These are phyloP conservation scores for Vaccinium vitisidaea DNA, from an alignment of 148 eudicot species.

Conservation along the genomic window DNA sequence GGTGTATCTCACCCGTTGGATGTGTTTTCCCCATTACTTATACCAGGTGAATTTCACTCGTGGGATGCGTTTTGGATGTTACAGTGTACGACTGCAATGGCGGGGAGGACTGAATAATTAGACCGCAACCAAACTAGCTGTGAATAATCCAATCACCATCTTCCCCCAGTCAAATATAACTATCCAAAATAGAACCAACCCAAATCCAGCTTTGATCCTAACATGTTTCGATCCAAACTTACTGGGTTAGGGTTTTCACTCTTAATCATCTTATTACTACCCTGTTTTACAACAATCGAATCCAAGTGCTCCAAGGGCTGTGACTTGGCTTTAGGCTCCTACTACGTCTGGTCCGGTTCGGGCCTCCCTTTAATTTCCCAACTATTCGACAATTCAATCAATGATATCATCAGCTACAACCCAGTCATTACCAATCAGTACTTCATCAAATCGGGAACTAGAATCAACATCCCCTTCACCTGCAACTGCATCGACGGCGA, in stretches of 20 bases:
- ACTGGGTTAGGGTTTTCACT: not conserved
- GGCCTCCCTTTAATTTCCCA: slow-evolving; percentile 29
- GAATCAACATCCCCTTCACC: slow-evolving; percentile 56
- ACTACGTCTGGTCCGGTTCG: slow-evolving; percentile 26
- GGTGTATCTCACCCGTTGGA: no score
- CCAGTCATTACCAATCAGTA: slow-evolving; percentile 32
- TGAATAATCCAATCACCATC: no score
- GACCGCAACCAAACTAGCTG: no score
- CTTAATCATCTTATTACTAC: not conserved
- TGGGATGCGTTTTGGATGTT: no score
- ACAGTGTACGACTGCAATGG: no score
- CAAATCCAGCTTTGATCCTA: not conserved
- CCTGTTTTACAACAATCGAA: slow-evolving; percentile 16
- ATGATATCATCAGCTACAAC: slow-evolving; percentile 39
- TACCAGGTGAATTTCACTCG: no score
- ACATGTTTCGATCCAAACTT: not conserved
- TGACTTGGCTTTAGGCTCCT: slow-evolving; percentile 58
- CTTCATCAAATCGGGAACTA: slow-evolving; percentile 19
- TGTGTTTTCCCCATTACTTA: no score
- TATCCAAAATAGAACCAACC: no score
- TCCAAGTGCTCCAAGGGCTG: slow-evolving; percentile 50
- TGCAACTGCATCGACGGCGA: slow-evolving; percentile 39
- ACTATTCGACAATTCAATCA: not conserved
- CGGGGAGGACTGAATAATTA: no score
- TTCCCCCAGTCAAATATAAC: no score